A percentile compares a stretch with the other conserved stretches of the same genome.
Evolutionary conservation across 2,329 filamentous ascomycete species (phyloP).

Genomic region (Periconia sp.): DNA sequence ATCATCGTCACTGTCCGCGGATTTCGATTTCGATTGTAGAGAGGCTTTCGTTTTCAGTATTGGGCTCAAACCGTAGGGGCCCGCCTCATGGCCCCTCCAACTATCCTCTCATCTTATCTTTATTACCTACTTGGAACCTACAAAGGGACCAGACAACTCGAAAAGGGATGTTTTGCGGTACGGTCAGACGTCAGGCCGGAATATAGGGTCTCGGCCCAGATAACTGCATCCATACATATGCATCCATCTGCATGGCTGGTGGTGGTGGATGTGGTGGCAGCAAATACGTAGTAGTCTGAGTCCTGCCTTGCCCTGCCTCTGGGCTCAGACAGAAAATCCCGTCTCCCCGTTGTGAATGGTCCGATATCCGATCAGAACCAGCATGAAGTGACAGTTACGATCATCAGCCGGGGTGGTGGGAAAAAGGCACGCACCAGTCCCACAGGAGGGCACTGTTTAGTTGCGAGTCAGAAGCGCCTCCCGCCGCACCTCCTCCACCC

Average conservation of each 20-base stretch:
- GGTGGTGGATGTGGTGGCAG: not conserved
- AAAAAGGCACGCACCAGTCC: conserved; percentile 15
- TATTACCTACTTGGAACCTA: conserved; percentile 3
- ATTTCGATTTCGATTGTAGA: too few relatives aligned
- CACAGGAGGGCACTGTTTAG: not conserved
- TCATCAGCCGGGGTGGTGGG: conserved; percentile 31
- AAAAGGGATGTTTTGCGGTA: not conserved
- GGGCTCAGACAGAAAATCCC: conserved; percentile 15
- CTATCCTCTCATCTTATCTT: conserved; percentile 5
- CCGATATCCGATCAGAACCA: conserved; percentile 12
- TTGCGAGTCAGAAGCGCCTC: conserved; percentile 11
- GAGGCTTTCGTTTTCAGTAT: not conserved
- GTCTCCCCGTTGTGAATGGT: conserved; percentile 14
- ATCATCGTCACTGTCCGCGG: conserved; percentile 13
- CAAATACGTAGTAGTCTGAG: conserved; percentile 28
- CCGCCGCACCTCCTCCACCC: not conserved
- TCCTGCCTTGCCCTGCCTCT: conserved; percentile 18
- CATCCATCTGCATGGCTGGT: not conserved
- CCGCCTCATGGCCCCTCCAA: conserved; percentile 19
- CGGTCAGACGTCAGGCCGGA: too few relatives aligned
- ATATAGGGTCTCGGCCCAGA: not conserved
- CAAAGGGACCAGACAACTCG: not conserved
- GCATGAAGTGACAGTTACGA: conserved; percentile 29
- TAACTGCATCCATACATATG: not conserved
- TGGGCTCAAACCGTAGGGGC: conserved; percentile 11